Evolutionary conservation across 2,329 filamentous ascomycete species (phyloP).

Genomic region (Ilyonectria mors-panacis): DNA sequence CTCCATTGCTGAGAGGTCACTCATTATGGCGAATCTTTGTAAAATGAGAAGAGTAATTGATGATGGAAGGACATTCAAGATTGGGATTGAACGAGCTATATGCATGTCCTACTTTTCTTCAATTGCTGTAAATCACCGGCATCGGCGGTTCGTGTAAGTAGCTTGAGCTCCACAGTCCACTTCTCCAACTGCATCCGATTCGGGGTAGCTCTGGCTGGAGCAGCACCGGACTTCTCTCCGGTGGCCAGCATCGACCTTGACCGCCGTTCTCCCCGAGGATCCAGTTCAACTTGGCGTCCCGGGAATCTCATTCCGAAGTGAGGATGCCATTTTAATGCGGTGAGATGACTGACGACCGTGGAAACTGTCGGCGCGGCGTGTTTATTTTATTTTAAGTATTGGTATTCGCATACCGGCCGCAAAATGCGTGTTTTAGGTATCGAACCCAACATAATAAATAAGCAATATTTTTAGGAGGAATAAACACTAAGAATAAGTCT

Average conservation of each 20-base stretch:
- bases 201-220: conserved; percentile 22
- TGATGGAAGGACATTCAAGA: neutral
- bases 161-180: neutral
- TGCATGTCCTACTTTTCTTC: conserved; percentile 13
- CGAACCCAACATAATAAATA: too few relatives aligned
- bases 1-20: conserved; percentile 48
- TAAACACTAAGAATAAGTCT: too few relatives aligned
- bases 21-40: conserved; percentile 35
- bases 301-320: neutral
- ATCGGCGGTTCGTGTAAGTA: conserved; percentile 30
- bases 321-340: too few relatives aligned
- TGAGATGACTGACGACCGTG: too few relatives aligned
- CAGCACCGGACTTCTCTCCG: conserved; percentile 27
- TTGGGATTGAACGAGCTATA: neutral
- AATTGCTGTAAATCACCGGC: conserved; percentile 13
- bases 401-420: too few relatives aligned
- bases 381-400: too few relatives aligned
- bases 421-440: too few relatives aligned
- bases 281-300: too few relatives aligned
- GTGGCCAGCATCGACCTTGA: neutral
- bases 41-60: neutral
- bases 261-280: conserved; percentile 25
- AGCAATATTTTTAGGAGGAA: too few relatives aligned
- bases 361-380: too few relatives aligned
- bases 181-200: conserved; percentile 23